These are phyloP conservation scores for Pythium oligandrum DNA, from an alignment of 352 stramenopile genomes.

Conservation along the genomic window DNA sequence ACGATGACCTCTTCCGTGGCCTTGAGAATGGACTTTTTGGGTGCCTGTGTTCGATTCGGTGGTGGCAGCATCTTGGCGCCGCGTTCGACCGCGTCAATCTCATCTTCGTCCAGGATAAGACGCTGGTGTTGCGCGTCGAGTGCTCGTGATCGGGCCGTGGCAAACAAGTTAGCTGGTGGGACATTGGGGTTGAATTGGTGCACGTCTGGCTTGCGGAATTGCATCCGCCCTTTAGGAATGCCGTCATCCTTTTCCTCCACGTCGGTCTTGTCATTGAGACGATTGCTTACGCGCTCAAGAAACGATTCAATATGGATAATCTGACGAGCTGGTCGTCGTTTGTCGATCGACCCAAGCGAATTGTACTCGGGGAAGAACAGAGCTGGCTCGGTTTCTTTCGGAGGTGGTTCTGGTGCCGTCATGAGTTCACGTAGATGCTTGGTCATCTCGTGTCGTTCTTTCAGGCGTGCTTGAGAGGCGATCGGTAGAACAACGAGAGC, in stretches of 20 bases:
- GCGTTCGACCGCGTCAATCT: not conserved
- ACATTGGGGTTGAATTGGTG: conserved; percentile 32
- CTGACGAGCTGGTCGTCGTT: conserved; percentile 42
- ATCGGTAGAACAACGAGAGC: conserved; percentile 25
- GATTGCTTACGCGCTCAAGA: conserved; percentile 38
- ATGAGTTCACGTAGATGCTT: conserved; percentile 16
- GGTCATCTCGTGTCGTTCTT: conserved; percentile 15
- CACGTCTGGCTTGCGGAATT: conserved; percentile 45
- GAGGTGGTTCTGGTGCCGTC: conserved; percentile 4
- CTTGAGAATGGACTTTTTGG: not conserved
- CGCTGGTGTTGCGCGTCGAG: not conserved
- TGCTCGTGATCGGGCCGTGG: conserved; percentile 9
- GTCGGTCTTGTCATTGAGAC: conserved; percentile 17
- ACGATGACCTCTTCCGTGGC: not conserved
- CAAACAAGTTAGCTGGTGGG: conserved; percentile 32
- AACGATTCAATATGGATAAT: conserved; percentile 54
- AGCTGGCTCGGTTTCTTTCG: conserved; percentile 25
- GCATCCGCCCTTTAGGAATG: conserved; percentile 28
- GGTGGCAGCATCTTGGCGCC: not conserved
- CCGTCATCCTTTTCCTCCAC: conserved; percentile 22
- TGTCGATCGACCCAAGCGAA: conserved; percentile 56
- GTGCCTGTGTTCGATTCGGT: not conserved
- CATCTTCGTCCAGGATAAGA: not conserved
- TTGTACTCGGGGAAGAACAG: conserved; percentile 58
- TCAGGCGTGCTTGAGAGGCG: conserved; percentile 15